These are phyloP conservation scores for Saxophila tyrrhenica DNA, from an alignment of 495 filamentous ascomycete species.

Conservation along the genomic window DNA sequence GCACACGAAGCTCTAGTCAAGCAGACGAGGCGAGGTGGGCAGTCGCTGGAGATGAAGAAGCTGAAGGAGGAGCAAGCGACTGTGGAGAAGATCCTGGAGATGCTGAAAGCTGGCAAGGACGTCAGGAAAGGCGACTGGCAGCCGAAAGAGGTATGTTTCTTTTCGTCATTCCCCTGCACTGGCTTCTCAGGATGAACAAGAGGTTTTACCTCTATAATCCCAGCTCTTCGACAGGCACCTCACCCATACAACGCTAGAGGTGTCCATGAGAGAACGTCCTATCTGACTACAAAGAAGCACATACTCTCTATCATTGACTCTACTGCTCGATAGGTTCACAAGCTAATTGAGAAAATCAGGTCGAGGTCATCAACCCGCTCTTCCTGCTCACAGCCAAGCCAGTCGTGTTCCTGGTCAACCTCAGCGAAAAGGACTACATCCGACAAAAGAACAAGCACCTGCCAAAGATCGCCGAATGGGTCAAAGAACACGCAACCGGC, in stretches of 20 bases:
- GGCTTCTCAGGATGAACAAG: conserved; percentile 91
- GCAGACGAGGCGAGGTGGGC: conserved; percentile 85
- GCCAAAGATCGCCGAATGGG: conserved; percentile 81
- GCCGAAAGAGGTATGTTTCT: conserved; percentile 80
- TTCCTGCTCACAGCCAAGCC: conserved; percentile 95
- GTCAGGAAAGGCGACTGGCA: conserved; percentile 81
- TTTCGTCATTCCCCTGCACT: conserved; percentile 11
- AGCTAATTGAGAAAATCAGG: conserved; percentile 38
- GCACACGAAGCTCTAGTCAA: conserved; percentile 79
- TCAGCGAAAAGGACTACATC: conserved; percentile 94
- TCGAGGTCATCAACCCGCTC: conserved; percentile 95
- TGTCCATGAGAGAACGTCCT: conserved; percentile 71
- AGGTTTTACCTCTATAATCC: conserved; percentile 93
- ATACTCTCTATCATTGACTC: background rate
- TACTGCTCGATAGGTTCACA: background rate
- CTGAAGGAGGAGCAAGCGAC: conserved; percentile 88
- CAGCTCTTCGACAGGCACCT: conserved; percentile 86
- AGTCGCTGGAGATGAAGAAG: conserved; percentile 97
- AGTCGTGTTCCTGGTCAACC: conserved; percentile 92
- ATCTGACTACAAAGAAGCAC: conserved; percentile 30
- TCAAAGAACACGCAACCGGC: conserved; percentile 76
- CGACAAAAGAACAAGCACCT: conserved; percentile 99
- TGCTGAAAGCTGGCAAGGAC: conserved; percentile 78
- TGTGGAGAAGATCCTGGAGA: conserved; percentile 73
- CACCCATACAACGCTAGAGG: conserved; percentile 54